Conservation (phyloP, 2,329 filamentous ascomycete species). For the Blumeriella jaapii region DNA sequence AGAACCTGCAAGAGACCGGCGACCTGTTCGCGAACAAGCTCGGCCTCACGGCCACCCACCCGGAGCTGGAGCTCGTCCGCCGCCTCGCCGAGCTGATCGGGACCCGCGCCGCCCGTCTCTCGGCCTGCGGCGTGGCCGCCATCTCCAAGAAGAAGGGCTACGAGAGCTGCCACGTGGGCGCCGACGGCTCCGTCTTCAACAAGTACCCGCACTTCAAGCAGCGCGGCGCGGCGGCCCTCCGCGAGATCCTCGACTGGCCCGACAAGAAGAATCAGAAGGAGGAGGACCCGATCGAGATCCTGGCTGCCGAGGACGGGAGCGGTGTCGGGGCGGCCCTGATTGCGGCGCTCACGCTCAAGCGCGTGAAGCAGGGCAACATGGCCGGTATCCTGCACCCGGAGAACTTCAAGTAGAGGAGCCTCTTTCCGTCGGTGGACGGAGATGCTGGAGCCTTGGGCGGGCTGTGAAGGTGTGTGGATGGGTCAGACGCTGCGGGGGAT, state of each 20-base stretch:
- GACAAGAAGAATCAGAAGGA: constrained; percentile 56
- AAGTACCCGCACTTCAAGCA: constrained; percentile 98
- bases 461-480: background rate
- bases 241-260: constrained; percentile 93
- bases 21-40: constrained; percentile 74
- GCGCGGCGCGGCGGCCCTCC: constrained; percentile 76
- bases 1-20: constrained; percentile 83
- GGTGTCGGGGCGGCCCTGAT: constrained; percentile 96
- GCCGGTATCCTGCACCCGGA: constrained; percentile 54
- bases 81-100: constrained; percentile 89
- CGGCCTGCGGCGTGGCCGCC: constrained; percentile 86
- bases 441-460: no score
- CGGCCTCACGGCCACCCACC: constrained; percentile 54
- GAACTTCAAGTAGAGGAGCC: constrained; percentile 44
- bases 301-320: constrained; percentile 87
- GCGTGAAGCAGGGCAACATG: constrained; percentile 50
- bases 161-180: constrained; percentile 81
- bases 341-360: constrained; percentile 59
- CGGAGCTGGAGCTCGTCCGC: constrained; percentile 82
- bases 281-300: constrained; percentile 77
- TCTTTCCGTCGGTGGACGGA: background rate
- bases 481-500: no score
- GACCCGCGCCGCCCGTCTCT: constrained; percentile 84
- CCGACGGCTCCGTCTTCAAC: constrained; percentile 96
- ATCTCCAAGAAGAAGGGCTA: constrained; percentile 96